Percentiles rank a stretch among this genome's conserved stretches.
phyloP scores from a whole-genome alignment of 2,329 filamentous ascomycete species.

The Tolypocladium album region DNA sequence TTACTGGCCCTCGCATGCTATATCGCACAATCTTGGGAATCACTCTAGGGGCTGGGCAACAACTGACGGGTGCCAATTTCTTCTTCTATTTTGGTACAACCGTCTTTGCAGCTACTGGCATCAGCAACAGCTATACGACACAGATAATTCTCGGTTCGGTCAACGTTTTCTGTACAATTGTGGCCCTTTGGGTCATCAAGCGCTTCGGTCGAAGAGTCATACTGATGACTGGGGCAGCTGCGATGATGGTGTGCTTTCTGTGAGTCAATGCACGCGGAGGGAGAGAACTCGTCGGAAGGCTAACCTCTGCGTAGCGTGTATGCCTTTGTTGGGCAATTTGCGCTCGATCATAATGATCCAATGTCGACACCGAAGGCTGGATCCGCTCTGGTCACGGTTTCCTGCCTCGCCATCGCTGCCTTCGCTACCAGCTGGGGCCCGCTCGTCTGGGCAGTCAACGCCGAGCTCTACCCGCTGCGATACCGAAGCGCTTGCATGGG shows the following conservation, averaged over 20 bases:
- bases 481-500: conserved; percentile 44
- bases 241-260: conserved; percentile 46
- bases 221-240: conserved; percentile 51
- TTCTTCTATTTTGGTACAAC: conserved; percentile 59
- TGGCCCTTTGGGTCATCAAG: conserved; percentile 54
- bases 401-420: conserved; percentile 56
- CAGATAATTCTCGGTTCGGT: conserved; percentile 58
- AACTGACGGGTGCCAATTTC: conserved; percentile 59
- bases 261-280: conserved; percentile 2
- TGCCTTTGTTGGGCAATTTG: conserved; percentile 36
- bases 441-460: conserved; percentile 55
- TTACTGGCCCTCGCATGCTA: conserved; percentile 55
- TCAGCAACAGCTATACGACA: conserved; percentile 54
- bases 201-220: conserved; percentile 52
- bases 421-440: conserved; percentile 64
- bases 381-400: conserved; percentile 54
- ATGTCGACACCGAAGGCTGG: conserved; percentile 37
- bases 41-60: conserved; percentile 52
- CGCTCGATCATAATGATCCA: conserved; percentile 29
- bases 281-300: background rate
- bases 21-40: conserved; percentile 55
- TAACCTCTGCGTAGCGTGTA: conserved; percentile 22
- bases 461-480: conserved; percentile 52
- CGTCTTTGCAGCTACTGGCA: conserved; percentile 55
- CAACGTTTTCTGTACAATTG: conserved; percentile 57